A percentile compares a stretch with the other conserved stretches of the same genome.
Conservation (phyloP, 1,139 yeast genomes). For the Saccharomycopsis crataegensis region DNA sequence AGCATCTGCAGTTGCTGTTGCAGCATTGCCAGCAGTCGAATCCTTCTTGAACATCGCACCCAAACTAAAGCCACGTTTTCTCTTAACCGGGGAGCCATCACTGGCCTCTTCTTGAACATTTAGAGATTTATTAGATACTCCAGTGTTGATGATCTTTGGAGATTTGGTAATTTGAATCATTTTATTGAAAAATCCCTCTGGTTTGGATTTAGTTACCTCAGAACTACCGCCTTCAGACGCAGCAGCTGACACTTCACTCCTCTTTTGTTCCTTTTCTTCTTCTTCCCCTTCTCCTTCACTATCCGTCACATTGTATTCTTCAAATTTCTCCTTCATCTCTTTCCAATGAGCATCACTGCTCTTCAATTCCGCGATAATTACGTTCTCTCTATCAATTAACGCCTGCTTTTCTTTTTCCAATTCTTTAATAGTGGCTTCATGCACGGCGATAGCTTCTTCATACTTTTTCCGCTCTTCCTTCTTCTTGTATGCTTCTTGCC, state of each 20-base stretch:
- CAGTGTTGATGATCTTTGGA: neutral
- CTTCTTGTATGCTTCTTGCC: slow-evolving; percentile 8
- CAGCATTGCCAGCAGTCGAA: neutral
- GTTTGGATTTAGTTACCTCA: neutral
- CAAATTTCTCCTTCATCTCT: slow-evolving; percentile 22
- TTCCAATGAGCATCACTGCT: slow-evolving; percentile 23
- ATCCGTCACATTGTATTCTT: slow-evolving; percentile 19
- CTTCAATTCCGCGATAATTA: slow-evolving; percentile 11
- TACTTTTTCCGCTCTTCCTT: slow-evolving; percentile 19
- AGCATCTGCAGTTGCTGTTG: neutral
- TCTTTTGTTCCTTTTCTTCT: slow-evolving; percentile 7
- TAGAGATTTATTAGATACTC: neutral
- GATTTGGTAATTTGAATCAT: neutral
- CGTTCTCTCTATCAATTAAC: slow-evolving; percentile 14
- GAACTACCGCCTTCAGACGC: neutral
- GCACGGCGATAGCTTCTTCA: slow-evolving; percentile 16
- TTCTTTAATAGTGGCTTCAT: slow-evolving; percentile 10
- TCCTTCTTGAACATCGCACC: slow-evolving; percentile 8
- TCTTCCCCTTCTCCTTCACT: slow-evolving; percentile 22
- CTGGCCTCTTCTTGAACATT: neutral
- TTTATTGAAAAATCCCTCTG: neutral
- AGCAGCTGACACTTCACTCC: neutral
- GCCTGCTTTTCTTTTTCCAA: slow-evolving; percentile 14
- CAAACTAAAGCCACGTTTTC: slow-evolving; percentile 10
- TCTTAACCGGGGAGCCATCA: neutral